Evolutionary conservation across 2,329 filamentous ascomycete genomes (phyloP), one percentile per base, ranked within the genome.

Genomic region (Capronia epimyces): DNA sequence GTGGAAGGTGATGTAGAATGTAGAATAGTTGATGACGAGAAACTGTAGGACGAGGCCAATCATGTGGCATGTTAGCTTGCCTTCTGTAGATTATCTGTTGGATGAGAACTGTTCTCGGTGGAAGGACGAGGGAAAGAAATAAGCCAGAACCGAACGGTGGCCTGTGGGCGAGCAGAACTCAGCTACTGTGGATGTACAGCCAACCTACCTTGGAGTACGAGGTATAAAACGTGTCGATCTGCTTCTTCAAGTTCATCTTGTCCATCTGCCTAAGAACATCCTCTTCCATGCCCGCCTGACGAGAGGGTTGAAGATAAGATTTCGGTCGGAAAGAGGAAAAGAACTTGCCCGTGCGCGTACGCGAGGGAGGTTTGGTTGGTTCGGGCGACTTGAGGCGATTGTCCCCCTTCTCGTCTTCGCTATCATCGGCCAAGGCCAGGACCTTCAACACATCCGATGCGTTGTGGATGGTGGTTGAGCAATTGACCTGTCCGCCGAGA

Each of bases 401-500:
- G 24, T 46, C 31, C 21, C 40, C 44, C 12, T 37, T 22, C 16
- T 43, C 21, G 15, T 57, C 59, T 1, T 60, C 52, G 7, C 62
- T 60, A 0, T 67, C 61, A 12, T 62, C 55, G 2, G 44, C 64
- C 7, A 64, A 50, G 15, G 70, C 73, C 12, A 82, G 60, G 4
- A 80, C 66, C 4, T 69, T 69, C 39, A 82, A 53, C 5, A 81
- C 69, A 52, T 81, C 79, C 3, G 71, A 70, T 25, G 69, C 69
- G 43, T 68, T 73, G 49, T 74, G 72, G 27, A 81, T 70, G 0
- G 73, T 74, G 2, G 76, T 76, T 0, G 78, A 80, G 12, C 80
- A 74, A 55, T 83, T 77, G 45, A 82, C 72, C 54, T 82, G 77
- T 0, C 73, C 78, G 0, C 77, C 78, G 13, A 83, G 68, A 58